phyloP scores from a whole-genome alignment of 768 basidiomycete genomes.

The Naganishia kalamii region DNA sequence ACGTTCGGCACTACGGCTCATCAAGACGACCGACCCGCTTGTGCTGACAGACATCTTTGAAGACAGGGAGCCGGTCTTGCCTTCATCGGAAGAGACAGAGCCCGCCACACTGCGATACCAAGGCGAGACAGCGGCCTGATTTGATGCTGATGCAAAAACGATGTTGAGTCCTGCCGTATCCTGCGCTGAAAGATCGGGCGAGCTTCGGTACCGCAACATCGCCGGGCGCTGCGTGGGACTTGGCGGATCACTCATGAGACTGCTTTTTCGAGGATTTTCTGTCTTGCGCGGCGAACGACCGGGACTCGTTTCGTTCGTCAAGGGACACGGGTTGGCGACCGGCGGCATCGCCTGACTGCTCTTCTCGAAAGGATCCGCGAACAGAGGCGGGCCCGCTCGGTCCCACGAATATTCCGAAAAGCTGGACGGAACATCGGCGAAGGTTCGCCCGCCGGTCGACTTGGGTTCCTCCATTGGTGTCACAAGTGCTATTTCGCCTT shows the following conservation, averaged over 20 bases:
- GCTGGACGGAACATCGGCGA: background rate
- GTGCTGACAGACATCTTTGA: too few relatives aligned
- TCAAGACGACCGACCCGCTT: background rate
- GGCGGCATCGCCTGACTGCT: background rate
- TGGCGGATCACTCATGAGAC: background rate
- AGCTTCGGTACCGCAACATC: background rate
- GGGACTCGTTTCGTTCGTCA: background rate
- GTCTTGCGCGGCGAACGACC: background rate
- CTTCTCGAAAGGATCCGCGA: conserved; percentile 14
- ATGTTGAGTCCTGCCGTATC: background rate
- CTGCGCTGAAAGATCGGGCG: background rate
- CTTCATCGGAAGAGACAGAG: too few relatives aligned
- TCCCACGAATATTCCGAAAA: background rate
- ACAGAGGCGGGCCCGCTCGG: background rate
- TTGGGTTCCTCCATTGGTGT: too few relatives aligned
- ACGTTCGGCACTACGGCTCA: background rate
- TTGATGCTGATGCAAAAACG: background rate
- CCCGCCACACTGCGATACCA: background rate
- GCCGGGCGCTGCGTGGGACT: conserved; percentile 7
- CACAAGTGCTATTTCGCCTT: background rate
- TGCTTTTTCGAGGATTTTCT: background rate
- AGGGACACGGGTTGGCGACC: background rate
- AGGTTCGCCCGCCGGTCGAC: too few relatives aligned
- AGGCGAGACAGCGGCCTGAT: background rate
- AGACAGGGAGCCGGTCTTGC: background rate